phyloP scores from a whole-genome alignment of 106 monocot species.

The Dactylorhiza incarnata region DNA sequence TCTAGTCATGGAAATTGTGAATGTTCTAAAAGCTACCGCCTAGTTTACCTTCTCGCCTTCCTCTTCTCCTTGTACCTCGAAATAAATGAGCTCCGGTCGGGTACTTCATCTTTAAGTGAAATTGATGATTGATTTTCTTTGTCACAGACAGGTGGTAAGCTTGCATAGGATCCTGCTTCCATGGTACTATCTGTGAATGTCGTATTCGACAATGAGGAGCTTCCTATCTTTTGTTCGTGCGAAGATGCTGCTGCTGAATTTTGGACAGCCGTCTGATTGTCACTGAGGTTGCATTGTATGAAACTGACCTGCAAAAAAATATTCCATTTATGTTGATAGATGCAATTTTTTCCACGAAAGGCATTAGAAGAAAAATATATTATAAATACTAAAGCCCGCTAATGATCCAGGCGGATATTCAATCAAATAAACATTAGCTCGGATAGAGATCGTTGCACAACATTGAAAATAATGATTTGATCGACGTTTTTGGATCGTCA shows the following conservation, averaged over 20 bases:
- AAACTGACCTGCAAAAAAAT: slow-evolving; percentile 16
- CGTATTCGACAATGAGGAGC: not conserved
- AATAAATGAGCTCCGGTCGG: slow-evolving; percentile 22
- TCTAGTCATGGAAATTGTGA: not conserved
- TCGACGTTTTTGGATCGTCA: too few relatives aligned
- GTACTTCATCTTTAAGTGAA: slow-evolving; percentile 15
- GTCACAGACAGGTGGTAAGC: too few relatives aligned
- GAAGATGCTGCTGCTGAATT: not conserved
- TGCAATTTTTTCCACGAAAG: too few relatives aligned
- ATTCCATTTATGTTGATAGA: not conserved
- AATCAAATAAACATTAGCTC: too few relatives aligned
- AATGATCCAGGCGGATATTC: too few relatives aligned
- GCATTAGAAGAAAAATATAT: too few relatives aligned
- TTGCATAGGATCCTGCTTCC: not conserved
- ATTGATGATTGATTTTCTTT: not conserved
- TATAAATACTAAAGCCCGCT: too few relatives aligned
- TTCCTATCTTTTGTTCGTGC: slow-evolving; percentile 11
- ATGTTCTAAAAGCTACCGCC: not conserved
- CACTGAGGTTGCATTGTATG: slow-evolving; percentile 16
- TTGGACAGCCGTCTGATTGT: slow-evolving; percentile 7
- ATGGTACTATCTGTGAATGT: slow-evolving; percentile 2
- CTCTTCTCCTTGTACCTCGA: slow-evolving; percentile 45
- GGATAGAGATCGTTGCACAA: too few relatives aligned
- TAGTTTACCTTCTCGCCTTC: slow-evolving; percentile 21
- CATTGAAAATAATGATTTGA: too few relatives aligned